phyloP scores from a whole-genome alignment of 1,284 basidiomycete species.

The Microbotryum intermedium region DNA sequence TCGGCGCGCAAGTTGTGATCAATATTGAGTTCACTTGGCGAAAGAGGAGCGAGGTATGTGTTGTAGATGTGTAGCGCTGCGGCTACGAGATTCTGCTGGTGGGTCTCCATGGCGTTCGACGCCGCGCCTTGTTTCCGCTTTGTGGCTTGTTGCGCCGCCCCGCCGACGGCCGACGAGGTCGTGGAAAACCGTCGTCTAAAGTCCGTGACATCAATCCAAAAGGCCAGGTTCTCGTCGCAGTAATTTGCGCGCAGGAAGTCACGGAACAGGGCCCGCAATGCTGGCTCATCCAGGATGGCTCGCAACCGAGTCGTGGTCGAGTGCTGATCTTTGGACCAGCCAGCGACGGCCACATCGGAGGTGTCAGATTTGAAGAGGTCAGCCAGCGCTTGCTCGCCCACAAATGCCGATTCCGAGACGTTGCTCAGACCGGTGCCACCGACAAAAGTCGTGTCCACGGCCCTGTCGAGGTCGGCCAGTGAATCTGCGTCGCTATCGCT shows the following conservation, averaged over 20 bases:
- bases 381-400: conserved; percentile 12
- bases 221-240: conserved; percentile 95
- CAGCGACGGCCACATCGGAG: conserved; percentile 36
- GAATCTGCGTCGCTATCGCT: conserved; percentile 24
- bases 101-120: conserved; percentile 76
- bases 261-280: conserved; percentile 78
- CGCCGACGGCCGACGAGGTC: conserved; percentile 75
- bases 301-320: conserved; percentile 66
- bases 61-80: conserved; percentile 91
- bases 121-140: conserved; percentile 53
- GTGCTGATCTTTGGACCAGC: conserved; percentile 59
- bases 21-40: conserved; percentile 93
- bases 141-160: conserved; percentile 25
- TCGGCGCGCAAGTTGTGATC: conserved; percentile 93
- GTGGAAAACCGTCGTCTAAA: conserved; percentile 94
- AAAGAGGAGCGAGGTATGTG: conserved; percentile 89
- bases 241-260: conserved; percentile 91
- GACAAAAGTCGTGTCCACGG: neutral
- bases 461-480: neutral
- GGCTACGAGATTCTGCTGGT: conserved; percentile 89
- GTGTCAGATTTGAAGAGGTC: conserved; percentile 29
- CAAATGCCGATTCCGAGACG: conserved; percentile 19
- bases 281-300: conserved; percentile 89
- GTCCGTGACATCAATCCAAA: conserved; percentile 95
- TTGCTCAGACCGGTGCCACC: conserved; percentile 17